Evolutionary conservation across 108 stramenopile genomes (phyloP).

Genomic region (Cyclotella atomus): DNA sequence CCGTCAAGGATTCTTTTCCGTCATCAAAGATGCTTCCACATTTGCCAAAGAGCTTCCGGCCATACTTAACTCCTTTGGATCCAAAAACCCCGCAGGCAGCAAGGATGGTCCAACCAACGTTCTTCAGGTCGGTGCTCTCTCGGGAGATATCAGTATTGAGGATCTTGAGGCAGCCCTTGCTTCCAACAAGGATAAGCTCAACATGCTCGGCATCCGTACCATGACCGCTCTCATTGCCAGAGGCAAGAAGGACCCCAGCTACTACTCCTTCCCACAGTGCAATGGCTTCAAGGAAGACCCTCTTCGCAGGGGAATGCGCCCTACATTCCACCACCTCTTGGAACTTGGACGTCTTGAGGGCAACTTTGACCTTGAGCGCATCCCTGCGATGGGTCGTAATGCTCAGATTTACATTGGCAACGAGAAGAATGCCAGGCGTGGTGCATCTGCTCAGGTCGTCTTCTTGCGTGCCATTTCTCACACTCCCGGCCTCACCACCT

Average conservation of each 20-base stretch:
- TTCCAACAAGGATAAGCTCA: conserved; percentile 60
- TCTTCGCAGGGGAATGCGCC: conserved; percentile 94
- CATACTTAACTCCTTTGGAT: conserved; percentile 67
- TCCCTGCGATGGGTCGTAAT: conserved; percentile 91
- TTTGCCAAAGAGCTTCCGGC: conserved; percentile 62
- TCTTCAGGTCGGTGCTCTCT: conserved; percentile 75
- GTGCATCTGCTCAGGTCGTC: conserved; percentile 89
- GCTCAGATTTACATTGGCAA: conserved; percentile 92
- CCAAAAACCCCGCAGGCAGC: conserved; percentile 53
- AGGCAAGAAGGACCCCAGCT: conserved; percentile 78
- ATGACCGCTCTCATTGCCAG: conserved; percentile 77
- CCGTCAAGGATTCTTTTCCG: conserved; percentile 71
- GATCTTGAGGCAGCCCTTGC: conserved; percentile 61
- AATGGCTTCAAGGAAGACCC: conserved; percentile 88
- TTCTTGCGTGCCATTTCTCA: conserved; percentile 94
- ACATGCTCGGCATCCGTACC: conserved; percentile 82
- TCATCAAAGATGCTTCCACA: conserved; percentile 54
- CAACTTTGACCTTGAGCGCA: conserved; percentile 88
- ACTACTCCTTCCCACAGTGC: conserved; percentile 87
- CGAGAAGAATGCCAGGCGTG: conserved; percentile 75
- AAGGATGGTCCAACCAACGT: conserved; percentile 79
- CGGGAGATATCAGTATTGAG: conserved; percentile 39
- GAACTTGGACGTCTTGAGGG: conserved; percentile 83
- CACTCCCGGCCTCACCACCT: conserved; percentile 79
- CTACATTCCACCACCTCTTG: conserved; percentile 95